A percentile compares a stretch with the other conserved stretches of the same genome.
These are phyloP conservation scores for Neopestalotiopsis rosae DNA, from an alignment of 2,329 filamentous ascomycete genomes.

Conservation along the genomic window DNA sequence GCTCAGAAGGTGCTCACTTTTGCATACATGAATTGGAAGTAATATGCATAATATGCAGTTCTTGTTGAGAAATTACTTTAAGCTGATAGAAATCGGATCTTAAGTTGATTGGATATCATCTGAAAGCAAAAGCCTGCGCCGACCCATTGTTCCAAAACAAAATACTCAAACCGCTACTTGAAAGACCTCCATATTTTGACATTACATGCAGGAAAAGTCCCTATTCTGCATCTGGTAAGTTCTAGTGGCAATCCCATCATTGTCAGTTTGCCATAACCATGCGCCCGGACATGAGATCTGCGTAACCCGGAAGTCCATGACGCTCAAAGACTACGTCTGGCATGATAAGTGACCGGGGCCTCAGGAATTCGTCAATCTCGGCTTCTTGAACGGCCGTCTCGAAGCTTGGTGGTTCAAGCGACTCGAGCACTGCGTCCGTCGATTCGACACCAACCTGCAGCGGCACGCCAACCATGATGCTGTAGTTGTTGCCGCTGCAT, in stretches of 20 bases:
- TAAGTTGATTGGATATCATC: slow-evolving; percentile 4
- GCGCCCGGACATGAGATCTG: slow-evolving; percentile 20
- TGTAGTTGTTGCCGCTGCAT: slow-evolving; percentile 47
- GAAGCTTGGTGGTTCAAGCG: slow-evolving; percentile 51
- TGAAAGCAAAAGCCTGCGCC: slow-evolving; percentile 2
- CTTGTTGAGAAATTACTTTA: background rate
- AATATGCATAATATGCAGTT: background rate
- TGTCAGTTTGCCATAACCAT: slow-evolving; percentile 5
- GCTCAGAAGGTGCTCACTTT: too few relatives aligned
- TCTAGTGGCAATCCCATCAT: background rate
- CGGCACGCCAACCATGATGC: slow-evolving; percentile 52
- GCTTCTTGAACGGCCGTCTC: slow-evolving; percentile 53
- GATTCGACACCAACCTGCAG: slow-evolving; percentile 55
- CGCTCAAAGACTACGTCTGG: slow-evolving; percentile 38
- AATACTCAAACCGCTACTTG: background rate
- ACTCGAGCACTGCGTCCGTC: slow-evolving; percentile 27
- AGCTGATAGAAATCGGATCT: background rate
- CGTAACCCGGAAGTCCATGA: slow-evolving; percentile 42
- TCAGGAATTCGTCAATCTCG: slow-evolving; percentile 48
- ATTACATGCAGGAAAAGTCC: background rate
- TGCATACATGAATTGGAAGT: too few relatives aligned
- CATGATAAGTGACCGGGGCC: slow-evolving; percentile 44
- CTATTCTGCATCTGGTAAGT: background rate
- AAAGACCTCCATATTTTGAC: background rate
- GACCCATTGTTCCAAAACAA: background rate